Evolutionary conservation across 192 early-diverging fungal genomes (phyloP).

Genomic region (Borealophlyctis nickersoniae): DNA sequence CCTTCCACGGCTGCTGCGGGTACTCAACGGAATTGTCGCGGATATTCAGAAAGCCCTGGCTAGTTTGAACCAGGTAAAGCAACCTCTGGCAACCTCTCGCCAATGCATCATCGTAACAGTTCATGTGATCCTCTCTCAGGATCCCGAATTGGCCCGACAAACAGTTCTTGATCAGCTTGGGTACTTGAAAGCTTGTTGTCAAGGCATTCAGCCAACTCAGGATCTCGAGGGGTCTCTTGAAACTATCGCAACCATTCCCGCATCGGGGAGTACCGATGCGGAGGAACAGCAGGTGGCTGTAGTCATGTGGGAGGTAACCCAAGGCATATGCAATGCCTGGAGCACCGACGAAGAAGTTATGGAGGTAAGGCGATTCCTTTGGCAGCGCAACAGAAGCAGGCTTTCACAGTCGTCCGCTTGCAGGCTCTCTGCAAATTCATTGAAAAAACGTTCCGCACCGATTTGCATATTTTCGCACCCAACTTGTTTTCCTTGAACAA

Average conservation of each 20-base stretch:
- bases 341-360: conserved; percentile 30
- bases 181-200: conserved; percentile 18
- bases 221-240: neutral
- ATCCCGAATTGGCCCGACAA: conserved; percentile 7
- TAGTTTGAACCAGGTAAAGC: conserved; percentile 8
- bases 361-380: conserved; percentile 32
- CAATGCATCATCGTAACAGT: neutral
- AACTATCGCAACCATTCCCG: neutral
- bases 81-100: neutral
- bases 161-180: conserved; percentile 7
- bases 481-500: conserved; percentile 10
- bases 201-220: conserved; percentile 13
- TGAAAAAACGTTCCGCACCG: conserved; percentile 9
- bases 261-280: conserved; percentile 9
- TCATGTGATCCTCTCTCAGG: too few species aligned
- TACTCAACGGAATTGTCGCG: conserved; percentile 24
- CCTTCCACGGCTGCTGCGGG: conserved; percentile 25
- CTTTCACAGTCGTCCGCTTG: too few species aligned
- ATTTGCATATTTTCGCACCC: conserved; percentile 18
- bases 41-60: conserved; percentile 27
- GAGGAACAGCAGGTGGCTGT: conserved; percentile 13
- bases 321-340: conserved; percentile 26
- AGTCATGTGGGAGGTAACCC: conserved; percentile 34
- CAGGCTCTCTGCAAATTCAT: conserved; percentile 22
- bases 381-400: too few species aligned